Evolutionary conservation across 2,329 filamentous ascomycete genomes (phyloP), one percentile per base, ranked within the genome.

Genomic region (Venturia nashicola): DNA sequence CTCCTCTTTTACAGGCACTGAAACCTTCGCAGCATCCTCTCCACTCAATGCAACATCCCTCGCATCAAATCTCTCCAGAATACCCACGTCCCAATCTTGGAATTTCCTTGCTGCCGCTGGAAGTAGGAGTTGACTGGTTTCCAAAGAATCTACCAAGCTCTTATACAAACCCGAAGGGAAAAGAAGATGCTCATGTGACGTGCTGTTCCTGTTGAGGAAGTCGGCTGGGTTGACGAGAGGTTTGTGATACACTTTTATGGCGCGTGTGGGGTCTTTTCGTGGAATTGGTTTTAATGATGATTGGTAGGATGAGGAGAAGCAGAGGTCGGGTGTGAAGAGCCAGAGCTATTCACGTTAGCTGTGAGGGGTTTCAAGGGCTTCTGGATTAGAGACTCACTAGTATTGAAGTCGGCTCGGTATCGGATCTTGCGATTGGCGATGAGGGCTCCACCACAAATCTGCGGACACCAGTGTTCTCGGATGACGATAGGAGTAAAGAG

Each of bases 11-110:
- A 11, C 20, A 27, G 20, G 11, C 46, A 9, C 8, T 20, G 1
- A 12, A 27, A 12, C 14, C 8, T 27, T 20, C 16, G 23, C 20
- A 14, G 1, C 46, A 7, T 20, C 12, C 11, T 14, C 20, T 51
- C 14, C 9, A 4, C 12, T 27, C 11, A 5, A 27, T 16, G 7
- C 9, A 27, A 51, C 9, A 36, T 62, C 61, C 32, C 36, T 34
- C 23, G n/a, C 43, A 27, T 48, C 51, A 59, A 82, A 86, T 65
- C 81, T 76, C 67, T 81, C 79, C 65, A 90, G 70, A 20, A 90
- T 71, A 1, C 85, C 86, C 5, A 90, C 84, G 34, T 80, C 79
- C 87, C 87, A 91, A n/a, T 80, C 82, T 70, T 83, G 79, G 67
- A 89, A 88, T 36, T 69, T 75, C 64, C 83, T 78, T 65, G 86